A percentile compares a stretch with the other conserved stretches of the same genome.
These are phyloP conservation scores for Phycomyces nitens DNA, from an alignment of 192 early-diverging fungal genomes.

Conservation along the genomic window DNA sequence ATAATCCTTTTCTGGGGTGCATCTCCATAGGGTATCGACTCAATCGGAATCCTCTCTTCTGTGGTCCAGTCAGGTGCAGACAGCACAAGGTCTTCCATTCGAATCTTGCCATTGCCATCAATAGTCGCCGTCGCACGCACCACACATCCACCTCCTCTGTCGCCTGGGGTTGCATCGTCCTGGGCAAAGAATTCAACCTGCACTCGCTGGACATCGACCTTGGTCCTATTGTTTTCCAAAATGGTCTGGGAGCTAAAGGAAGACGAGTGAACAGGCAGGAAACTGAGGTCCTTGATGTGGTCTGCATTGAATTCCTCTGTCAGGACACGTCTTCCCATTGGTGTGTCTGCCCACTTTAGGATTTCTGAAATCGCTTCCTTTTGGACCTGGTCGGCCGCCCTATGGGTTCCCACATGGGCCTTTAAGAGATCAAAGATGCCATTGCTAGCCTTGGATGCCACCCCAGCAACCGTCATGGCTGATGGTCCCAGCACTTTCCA, in stretches of 20 bases:
- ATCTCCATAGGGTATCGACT: background rate
- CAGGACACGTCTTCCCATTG: background rate
- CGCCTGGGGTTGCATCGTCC: background rate
- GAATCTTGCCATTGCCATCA: slow-evolving; percentile 4
- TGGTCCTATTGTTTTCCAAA: no score
- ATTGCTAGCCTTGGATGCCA: background rate
- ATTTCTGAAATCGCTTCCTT: slow-evolving; percentile 5
- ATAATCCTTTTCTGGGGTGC: no score
- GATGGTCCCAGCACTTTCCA: slow-evolving; percentile 6
- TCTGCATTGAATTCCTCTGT: slow-evolving; percentile 5
- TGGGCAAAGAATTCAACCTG: slow-evolving; percentile 3
- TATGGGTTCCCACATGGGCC: slow-evolving; percentile 10
- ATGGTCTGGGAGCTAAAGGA: no score
- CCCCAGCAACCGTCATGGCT: background rate
- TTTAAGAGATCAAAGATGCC: background rate
- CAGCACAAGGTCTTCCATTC: slow-evolving; percentile 2
- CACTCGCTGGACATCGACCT: background rate
- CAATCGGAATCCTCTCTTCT: slow-evolving; percentile 12
- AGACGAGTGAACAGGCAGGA: background rate
- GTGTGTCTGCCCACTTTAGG: slow-evolving; percentile 1
- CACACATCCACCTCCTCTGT: slow-evolving; percentile 10
- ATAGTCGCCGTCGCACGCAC: background rate
- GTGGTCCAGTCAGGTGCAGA: slow-evolving; percentile 11
- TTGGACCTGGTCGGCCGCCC: slow-evolving; percentile 23
- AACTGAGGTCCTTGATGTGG: background rate